These are phyloP conservation scores for Plantago rigida DNA, from an alignment of 305 asterid genomes.

Conservation along the genomic window DNA sequence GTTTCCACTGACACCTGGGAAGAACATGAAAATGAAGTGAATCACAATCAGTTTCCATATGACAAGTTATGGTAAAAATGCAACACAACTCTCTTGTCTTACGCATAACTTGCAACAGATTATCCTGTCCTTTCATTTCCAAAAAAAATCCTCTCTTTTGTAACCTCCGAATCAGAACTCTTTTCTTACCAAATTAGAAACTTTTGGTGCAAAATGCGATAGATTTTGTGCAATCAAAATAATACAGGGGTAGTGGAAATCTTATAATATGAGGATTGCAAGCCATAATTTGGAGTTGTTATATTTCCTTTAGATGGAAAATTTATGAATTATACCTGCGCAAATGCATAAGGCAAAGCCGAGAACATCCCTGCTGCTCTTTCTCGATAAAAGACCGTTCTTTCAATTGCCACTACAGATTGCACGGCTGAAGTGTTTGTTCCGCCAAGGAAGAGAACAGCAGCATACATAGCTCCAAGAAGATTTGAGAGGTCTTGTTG, in stretches of 20 bases:
- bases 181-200: too few species aligned
- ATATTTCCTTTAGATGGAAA: not conserved
- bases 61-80: not conserved
- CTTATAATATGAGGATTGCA: not conserved
- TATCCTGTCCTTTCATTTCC: too few species aligned
- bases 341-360: constrained; percentile 80
- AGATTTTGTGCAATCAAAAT: too few species aligned
- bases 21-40: not conserved
- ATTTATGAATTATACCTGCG: constrained; percentile 51
- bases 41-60: not conserved
- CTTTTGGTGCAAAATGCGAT: too few species aligned
- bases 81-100: too few species aligned
- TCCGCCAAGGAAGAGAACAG: constrained; percentile 85
- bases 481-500: constrained; percentile 71
- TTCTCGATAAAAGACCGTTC: constrained; percentile 92
- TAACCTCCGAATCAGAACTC: too few species aligned
- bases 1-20: constrained; percentile 71
- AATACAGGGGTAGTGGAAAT: not conserved
- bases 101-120: too few species aligned
- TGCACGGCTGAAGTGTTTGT: constrained; percentile 73
- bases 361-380: constrained; percentile 96
- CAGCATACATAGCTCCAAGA: constrained; percentile 78
- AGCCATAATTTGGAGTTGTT: too few species aligned
- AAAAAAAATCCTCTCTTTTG: too few species aligned
- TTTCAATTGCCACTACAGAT: constrained; percentile 76